A percentile compares a stretch with the other conserved stretches of the same genome.
These are phyloP conservation scores for Scorias spongiosa DNA, from an alignment of 2,329 filamentous ascomycete species.

Conservation along the genomic window DNA sequence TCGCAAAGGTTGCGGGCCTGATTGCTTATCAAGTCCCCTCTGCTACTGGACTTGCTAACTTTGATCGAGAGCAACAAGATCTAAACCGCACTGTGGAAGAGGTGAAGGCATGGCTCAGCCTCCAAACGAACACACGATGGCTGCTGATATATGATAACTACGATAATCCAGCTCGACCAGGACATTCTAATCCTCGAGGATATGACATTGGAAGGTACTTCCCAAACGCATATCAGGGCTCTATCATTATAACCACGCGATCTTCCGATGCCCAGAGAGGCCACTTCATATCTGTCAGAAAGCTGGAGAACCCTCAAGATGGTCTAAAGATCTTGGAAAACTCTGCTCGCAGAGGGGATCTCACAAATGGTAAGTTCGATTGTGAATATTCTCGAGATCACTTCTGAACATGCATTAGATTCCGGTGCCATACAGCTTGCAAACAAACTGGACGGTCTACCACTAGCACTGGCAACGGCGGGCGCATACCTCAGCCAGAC, in stretches of 20 bases:
- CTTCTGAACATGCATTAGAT: conserved; percentile 11
- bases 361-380: conserved; percentile 14
- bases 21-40: conserved; percentile 17
- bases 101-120: conserved; percentile 25
- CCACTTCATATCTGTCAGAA: conserved; percentile 18
- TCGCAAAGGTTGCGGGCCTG: conserved; percentile 13
- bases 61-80: conserved; percentile 10
- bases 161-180: conserved; percentile 21
- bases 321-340: conserved; percentile 19
- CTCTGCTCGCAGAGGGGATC: conserved; percentile 12
- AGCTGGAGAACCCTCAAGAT: conserved; percentile 18
- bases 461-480: conserved; percentile 14
- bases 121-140: conserved; percentile 23
- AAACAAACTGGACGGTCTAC: conserved; percentile 13
- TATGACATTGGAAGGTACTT: conserved; percentile 22
- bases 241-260: conserved; percentile 28
- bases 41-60: conserved; percentile 9
- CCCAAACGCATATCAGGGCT: conserved; percentile 23
- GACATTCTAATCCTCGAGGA: conserved; percentile 4
- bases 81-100: conserved; percentile 15
- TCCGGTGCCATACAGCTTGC: conserved; percentile 14
- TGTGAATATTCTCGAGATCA: background rate
- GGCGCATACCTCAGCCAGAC: conserved; percentile 11
- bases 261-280: conserved; percentile 21
- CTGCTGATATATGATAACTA: conserved; percentile 29